Conservation (phyloP, 2,329 filamentous ascomycete species). For the Fusarium sp. region DNA sequence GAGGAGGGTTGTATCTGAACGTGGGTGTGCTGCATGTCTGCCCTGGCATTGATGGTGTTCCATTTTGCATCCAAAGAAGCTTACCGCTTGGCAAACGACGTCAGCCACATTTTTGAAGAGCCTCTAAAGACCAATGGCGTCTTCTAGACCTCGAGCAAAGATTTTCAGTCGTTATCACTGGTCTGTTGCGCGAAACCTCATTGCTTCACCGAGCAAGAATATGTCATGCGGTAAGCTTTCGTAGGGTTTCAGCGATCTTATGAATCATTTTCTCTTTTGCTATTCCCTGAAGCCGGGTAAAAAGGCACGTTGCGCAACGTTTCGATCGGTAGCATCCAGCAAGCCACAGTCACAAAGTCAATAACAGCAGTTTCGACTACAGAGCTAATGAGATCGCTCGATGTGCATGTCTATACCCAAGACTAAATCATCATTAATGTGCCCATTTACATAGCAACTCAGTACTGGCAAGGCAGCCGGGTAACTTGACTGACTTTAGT, state of each 20-base stretch:
- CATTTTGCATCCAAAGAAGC: conserved; percentile 8
- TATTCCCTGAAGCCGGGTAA: neutral
- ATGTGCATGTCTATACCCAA: neutral
- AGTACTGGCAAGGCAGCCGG: neutral
- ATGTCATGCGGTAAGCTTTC: neutral
- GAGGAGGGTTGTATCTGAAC: neutral
- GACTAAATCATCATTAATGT: neutral
- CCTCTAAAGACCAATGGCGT: conserved; percentile 8
- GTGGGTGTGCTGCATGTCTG: conserved; percentile 10
- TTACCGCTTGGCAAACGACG: conserved; percentile 8
- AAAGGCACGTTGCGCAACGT: neutral
- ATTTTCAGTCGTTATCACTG: neutral
- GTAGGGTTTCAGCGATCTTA: neutral
- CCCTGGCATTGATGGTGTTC: neutral
- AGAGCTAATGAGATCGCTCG: neutral
- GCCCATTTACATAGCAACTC: neutral
- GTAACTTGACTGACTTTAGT: neutral
- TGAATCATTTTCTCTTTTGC: neutral
- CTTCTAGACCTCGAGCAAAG: neutral
- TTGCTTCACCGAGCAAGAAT: neutral
- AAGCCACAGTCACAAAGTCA: neutral
- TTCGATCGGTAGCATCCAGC: neutral
- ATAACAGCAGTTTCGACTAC: neutral
- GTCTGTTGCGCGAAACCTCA: neutral
- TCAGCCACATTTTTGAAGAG: conserved; percentile 5